phyloP scores from a whole-genome alignment of 805 yeast genomes.

The Lipomyces sp. region DNA sequence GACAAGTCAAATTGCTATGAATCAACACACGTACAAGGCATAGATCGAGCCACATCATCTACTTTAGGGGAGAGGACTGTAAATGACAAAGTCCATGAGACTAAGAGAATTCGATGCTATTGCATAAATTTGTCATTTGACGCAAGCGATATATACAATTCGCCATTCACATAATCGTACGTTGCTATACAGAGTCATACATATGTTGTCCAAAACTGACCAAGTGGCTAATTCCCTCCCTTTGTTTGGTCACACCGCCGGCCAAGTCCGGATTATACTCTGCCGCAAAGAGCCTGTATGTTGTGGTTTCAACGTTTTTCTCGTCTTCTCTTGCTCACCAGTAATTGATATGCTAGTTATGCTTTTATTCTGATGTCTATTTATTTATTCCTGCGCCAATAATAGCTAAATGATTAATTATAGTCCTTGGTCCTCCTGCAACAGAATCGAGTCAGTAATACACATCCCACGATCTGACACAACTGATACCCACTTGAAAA shows the following conservation, averaged over 20 bases:
- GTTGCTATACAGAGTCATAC: neutral
- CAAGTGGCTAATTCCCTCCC: neutral
- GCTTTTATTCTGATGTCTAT: neutral
- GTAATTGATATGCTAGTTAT: neutral
- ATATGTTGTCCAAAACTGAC: neutral
- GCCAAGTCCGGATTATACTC: neutral
- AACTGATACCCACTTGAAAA: slow-evolving; percentile 59
- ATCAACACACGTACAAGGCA: too few species aligned
- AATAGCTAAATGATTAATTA: neutral
- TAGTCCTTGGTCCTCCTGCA: slow-evolving; percentile 14
- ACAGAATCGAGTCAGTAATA: neutral
- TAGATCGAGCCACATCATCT: too few species aligned
- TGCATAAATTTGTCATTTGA: neutral
- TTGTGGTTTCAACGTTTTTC: neutral
- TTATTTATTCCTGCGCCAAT: neutral
- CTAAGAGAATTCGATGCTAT: neutral
- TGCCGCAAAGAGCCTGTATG: neutral
- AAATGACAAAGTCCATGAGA: too few species aligned
- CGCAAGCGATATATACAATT: neutral
- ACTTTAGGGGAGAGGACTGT: too few species aligned
- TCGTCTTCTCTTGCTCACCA: neutral
- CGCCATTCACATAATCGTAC: neutral
- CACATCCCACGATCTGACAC: neutral
- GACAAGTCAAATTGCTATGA: too few species aligned
- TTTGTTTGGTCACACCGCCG: neutral